A percentile compares a stretch with the other conserved stretches of the same genome.
Conservation (phyloP, 306 rosid species). For the Gastrolobium bilobum region DNA sequence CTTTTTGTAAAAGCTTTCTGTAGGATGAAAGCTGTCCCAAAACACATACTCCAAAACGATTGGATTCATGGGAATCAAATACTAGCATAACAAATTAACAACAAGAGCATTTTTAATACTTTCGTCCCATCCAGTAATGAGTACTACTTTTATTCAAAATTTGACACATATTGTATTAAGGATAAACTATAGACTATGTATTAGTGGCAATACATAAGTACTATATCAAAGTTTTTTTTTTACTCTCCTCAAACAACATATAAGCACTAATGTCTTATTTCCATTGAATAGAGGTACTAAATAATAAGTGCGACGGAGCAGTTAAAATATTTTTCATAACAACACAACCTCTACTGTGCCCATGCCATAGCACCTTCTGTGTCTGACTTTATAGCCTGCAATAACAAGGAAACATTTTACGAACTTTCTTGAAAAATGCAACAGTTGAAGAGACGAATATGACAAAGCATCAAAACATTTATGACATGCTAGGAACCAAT, state of each 20-base stretch:
- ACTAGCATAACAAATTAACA: neutral
- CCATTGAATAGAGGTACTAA: too few relatives aligned
- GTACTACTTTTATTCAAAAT: too few relatives aligned
- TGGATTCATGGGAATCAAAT: conserved; percentile 43
- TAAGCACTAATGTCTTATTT: too few relatives aligned
- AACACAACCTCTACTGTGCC: conserved; percentile 64
- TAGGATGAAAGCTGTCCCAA: conserved; percentile 82
- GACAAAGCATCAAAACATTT: neutral
- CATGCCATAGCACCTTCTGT: conserved; percentile 72
- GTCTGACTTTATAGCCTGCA: conserved; percentile 52
- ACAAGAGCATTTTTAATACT: too few relatives aligned
- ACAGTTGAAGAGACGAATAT: neutral
- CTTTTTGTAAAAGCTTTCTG: conserved; percentile 46
- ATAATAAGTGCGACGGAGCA: too few relatives aligned
- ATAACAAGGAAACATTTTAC: neutral
- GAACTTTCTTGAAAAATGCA: neutral
- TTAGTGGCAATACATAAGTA: too few relatives aligned
- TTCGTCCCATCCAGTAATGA: too few relatives aligned
- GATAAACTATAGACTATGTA: too few relatives aligned
- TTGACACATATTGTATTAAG: too few relatives aligned
- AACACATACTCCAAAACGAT: conserved; percentile 55
- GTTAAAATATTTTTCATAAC: conserved; percentile 39
- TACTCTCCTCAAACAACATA: too few relatives aligned
- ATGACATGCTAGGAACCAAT: too few relatives aligned
- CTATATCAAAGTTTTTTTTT: too few relatives aligned